phyloP scores from a whole-genome alignment of 1,139 yeast genomes.

The Suhomyces coccinellae region DNA sequence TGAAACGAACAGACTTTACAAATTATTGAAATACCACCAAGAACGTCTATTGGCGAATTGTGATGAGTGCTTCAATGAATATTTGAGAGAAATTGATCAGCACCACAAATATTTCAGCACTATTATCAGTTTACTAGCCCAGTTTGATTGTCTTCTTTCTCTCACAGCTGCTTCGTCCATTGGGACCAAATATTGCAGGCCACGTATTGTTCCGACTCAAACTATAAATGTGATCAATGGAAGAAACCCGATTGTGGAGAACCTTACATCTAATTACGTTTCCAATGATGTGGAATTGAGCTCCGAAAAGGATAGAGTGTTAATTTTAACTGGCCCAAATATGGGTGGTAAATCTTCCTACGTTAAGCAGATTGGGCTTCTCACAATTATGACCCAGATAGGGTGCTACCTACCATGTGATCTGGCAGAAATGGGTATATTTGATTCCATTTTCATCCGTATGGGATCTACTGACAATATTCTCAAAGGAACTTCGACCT shows the following conservation, averaged over 20 bases:
- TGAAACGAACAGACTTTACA: constrained; percentile 48
- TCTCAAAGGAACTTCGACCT: constrained; percentile 68
- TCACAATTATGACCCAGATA: constrained; percentile 53
- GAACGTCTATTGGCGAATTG: constrained; percentile 59
- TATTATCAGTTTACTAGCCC: constrained; percentile 54
- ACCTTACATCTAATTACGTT: constrained; percentile 50
- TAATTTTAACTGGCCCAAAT: constrained; percentile 72
- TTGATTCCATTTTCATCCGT: constrained; percentile 55
- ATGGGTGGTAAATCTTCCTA: constrained; percentile 81
- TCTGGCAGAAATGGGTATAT: constrained; percentile 53
- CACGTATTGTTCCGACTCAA: constrained; percentile 54
- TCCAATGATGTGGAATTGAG: constrained; percentile 65
- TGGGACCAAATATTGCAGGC: constrained; percentile 52
- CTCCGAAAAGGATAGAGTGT: constrained; percentile 45
- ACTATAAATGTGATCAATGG: constrained; percentile 51
- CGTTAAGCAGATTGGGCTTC: constrained; percentile 62
- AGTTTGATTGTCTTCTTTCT: constrained; percentile 74
- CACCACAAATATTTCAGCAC: constrained; percentile 53
- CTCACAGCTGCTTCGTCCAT: constrained; percentile 59
- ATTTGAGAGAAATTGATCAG: constrained; percentile 44
- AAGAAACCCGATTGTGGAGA: constrained; percentile 80
- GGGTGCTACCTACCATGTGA: constrained; percentile 49
- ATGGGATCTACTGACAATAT: constrained; percentile 80
- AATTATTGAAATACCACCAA: constrained; percentile 58
- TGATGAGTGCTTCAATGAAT: constrained; percentile 56